A percentile compares a stretch with the other conserved stretches of the same genome.
Evolutionary conservation across 2,329 filamentous ascomycete genomes (phyloP).

Genomic region (Nemania serpens): DNA sequence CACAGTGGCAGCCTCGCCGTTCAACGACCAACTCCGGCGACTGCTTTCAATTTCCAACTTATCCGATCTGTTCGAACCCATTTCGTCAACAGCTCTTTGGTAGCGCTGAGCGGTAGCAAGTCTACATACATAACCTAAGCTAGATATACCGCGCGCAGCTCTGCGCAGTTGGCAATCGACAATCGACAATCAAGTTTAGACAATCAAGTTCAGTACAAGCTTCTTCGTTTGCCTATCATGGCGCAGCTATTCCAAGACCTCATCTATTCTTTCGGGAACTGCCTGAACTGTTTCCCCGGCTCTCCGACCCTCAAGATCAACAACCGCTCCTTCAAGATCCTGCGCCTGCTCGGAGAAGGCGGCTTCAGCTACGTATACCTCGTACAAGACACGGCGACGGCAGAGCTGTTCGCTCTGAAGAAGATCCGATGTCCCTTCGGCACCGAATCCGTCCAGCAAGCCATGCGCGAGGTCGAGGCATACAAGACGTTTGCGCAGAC

Average conservation of each 20-base stretch:
- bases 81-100: conserved; percentile 3
- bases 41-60: neutral
- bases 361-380: conserved; percentile 99
- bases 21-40: neutral
- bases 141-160: neutral
- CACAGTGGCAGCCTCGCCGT: neutral
- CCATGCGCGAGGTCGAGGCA: conserved; percentile 95
- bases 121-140: too few relatives aligned
- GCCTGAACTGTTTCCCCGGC: conserved; percentile 94
- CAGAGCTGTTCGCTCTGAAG: conserved; percentile 90
- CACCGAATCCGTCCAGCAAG: conserved; percentile 91
- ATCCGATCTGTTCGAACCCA: neutral
- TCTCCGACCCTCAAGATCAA: conserved; percentile 96
- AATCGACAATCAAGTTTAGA: neutral
- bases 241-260: conserved; percentile 85
- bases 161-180: conserved; percentile 8
- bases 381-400: conserved; percentile 84
- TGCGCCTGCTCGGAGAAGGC: conserved; percentile 92
- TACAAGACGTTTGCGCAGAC: conserved; percentile 87
- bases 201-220: neutral
- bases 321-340: conserved; percentile 90
- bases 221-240: conserved; percentile 54
- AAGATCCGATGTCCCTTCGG: conserved; percentile 99
- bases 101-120: neutral
- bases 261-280: conserved; percentile 89